Evolutionary conservation across 2,329 filamentous ascomycete genomes (phyloP).

Genomic region (Chaetomium globosum): DNA sequence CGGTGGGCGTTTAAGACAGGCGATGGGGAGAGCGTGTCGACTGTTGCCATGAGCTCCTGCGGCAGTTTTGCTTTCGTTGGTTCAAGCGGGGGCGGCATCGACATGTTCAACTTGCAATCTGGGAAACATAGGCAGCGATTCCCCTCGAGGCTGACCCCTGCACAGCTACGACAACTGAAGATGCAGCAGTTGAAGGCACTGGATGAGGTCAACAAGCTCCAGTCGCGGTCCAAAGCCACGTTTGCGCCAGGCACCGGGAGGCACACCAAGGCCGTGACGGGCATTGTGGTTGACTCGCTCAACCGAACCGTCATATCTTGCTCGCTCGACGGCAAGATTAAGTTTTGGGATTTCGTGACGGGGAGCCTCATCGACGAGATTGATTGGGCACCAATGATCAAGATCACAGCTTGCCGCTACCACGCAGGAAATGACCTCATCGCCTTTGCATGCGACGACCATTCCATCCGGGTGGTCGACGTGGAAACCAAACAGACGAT

Average conservation of each 20-base stretch:
- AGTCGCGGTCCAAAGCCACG: constrained; percentile 48
- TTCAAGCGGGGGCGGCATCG: constrained; percentile 78
- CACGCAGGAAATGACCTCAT: constrained; percentile 82
- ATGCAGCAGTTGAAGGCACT: constrained; percentile 63
- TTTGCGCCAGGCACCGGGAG: constrained; percentile 64
- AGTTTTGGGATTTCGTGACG: constrained; percentile 96
- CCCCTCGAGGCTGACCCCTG: constrained; percentile 74
- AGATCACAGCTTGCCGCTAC: constrained; percentile 76
- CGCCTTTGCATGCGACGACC: constrained; percentile 85
- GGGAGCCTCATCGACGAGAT: constrained; percentile 79
- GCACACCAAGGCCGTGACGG: constrained; percentile 81
- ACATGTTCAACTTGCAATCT: constrained; percentile 97
- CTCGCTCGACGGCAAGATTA: constrained; percentile 86
- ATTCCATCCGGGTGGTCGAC: constrained; percentile 85
- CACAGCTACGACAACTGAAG: constrained; percentile 76
- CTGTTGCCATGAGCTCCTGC: constrained; percentile 85
- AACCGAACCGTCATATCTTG: constrained; percentile 86
- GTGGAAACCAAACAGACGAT: constrained; percentile 88
- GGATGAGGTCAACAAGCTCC: constrained; percentile 59
- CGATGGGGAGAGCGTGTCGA: constrained; percentile 80
- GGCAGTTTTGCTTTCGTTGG: constrained; percentile 92
- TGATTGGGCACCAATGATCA: constrained; percentile 77
- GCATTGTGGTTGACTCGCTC: constrained; percentile 83
- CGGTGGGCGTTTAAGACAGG: constrained; percentile 89
- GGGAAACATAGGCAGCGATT: constrained; percentile 86